These are phyloP conservation scores for Fusarium sp. DNA, from an alignment of 2,329 filamentous ascomycete genomes.

Conservation along the genomic window DNA sequence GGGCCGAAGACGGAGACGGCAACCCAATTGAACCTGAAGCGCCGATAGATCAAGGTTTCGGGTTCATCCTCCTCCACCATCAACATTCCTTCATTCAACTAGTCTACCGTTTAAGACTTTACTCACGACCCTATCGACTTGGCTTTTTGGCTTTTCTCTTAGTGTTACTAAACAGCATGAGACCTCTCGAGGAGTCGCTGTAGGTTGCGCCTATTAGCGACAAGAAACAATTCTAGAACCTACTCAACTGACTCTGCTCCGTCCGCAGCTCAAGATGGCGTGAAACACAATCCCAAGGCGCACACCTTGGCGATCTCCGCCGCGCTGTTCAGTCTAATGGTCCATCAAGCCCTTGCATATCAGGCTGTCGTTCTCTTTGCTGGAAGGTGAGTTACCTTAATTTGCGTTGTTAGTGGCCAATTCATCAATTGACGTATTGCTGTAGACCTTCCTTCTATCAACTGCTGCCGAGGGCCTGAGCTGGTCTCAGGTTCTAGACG, in stretches of 20 bases:
- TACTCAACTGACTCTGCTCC: constrained; percentile 41
- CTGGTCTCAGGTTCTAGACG: constrained; percentile 76
- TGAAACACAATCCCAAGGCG: constrained; percentile 68
- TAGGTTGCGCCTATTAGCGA: constrained; percentile 43
- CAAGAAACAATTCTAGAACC: constrained; percentile 9
- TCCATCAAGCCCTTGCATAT: constrained; percentile 71
- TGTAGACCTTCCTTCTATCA: constrained; percentile 83
- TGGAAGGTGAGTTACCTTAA: constrained; percentile 77
- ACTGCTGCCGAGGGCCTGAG: constrained; percentile 70
- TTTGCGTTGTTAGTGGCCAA: not conserved
- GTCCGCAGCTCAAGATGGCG: constrained; percentile 73
- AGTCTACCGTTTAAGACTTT: constrained; percentile 4
- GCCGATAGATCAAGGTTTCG: constrained; percentile 26
- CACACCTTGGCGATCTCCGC: constrained; percentile 71
- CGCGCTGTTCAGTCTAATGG: constrained; percentile 72
- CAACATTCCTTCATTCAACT: constrained; percentile 18
- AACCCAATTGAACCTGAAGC: constrained; percentile 28
- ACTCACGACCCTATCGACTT: not conserved
- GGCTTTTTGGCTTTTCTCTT: not conserved
- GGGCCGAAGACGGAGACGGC: constrained; percentile 32
- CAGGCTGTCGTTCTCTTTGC: constrained; percentile 85
- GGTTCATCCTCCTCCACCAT: constrained; percentile 31
- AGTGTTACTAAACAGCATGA: constrained; percentile 47
- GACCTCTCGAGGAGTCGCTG: constrained; percentile 54
- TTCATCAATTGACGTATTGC: constrained; percentile 17